Evolutionary conservation across 2,329 filamentous ascomycete genomes (phyloP), one percentile per base, ranked within the genome.

Genomic region (Colletotrichum spaethianum): DNA sequence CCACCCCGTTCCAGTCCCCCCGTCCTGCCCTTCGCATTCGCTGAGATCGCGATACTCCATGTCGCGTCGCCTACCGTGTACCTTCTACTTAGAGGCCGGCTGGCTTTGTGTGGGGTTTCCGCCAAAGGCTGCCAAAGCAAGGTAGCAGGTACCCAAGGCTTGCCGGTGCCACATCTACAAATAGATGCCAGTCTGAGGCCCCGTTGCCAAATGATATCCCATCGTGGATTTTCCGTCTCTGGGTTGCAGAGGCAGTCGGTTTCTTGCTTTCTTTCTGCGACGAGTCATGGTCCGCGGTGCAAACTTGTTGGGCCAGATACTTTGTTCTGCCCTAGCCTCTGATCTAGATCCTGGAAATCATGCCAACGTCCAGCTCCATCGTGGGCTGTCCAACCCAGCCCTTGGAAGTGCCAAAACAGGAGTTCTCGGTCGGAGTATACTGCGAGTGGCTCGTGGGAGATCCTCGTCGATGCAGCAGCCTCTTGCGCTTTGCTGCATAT

Each of bases 231-330:
- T 55, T 33, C 44, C 44, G 31, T 23, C 59, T 48, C 36, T 38
- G 59, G 57, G 28, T 31, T 36, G 26, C 48, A 31, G 26, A 60
- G 38, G 40, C 46, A 42, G 38, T 50, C 63, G 16, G 23, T 23
- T 36, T n/a, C n/a, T n/a, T n/a, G 59, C 53, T 53, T 63, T 55
- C n/a, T 40, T 26, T 23, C 50, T 63, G 26, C 26, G 62, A 52
- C 71, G 71, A 73, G 71, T 73, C 71, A 73, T 71, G 71, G 62
- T 63, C 67, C 57, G 52, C 67, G 59, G 50, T n/a, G 33, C 16
- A 63, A 46, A 66, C 55, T 57, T 57, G 57, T 53, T 31, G 67
- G 28, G 38, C 48, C 57, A 40, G 28, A 31, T 60, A 23, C 36
- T 60, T 60, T 12, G 20, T 26, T 50, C 53, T 42, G 52, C 28